A percentile compares a stretch with the other conserved stretches of the same genome.
phyloP scores from a whole-genome alignment of 352 stramenopile species.

The Globisporangium ultimum region DNA sequence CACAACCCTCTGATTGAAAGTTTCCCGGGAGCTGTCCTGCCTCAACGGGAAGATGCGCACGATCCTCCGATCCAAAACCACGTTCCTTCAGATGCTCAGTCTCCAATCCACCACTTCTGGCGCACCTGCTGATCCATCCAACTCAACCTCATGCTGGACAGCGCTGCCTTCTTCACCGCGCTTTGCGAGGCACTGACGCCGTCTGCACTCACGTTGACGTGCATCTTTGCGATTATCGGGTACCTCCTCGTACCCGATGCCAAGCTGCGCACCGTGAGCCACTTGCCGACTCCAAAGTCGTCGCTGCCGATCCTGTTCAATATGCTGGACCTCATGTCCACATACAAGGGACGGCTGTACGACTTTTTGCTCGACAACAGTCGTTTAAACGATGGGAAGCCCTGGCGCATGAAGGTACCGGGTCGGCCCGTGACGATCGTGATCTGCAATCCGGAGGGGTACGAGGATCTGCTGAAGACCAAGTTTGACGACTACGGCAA shows the following conservation, averaged over 20 bases:
- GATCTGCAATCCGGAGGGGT: conserved; percentile 14
- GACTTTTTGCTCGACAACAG: conserved; percentile 38
- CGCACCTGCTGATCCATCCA: too few relatives aligned
- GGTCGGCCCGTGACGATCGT: conserved; percentile 17
- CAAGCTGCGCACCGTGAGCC: not conserved
- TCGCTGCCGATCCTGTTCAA: conserved; percentile 33
- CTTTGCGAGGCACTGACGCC: too few relatives aligned
- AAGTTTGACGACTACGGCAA: conserved; percentile 59
- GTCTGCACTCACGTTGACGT: too few relatives aligned
- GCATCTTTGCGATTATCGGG: not conserved
- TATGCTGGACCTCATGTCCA: conserved; percentile 32
- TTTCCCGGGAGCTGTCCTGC: too few relatives aligned
- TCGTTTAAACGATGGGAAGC: conserved; percentile 14
- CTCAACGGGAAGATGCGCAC: too few relatives aligned
- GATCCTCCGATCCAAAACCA: too few relatives aligned
- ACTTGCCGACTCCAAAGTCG: conserved; percentile 11
- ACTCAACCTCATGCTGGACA: too few relatives aligned
- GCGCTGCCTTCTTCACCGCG: too few relatives aligned
- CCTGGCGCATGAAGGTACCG: conserved; percentile 12
- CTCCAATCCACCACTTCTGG: too few relatives aligned
- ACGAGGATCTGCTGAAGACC: conserved; percentile 38
- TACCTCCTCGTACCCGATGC: not conserved
- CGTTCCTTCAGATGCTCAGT: too few relatives aligned
- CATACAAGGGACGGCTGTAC: conserved; percentile 16
- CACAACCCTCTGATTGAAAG: too few relatives aligned